A percentile compares a stretch with the other conserved stretches of the same genome.
Evolutionary conservation across 2,329 filamentous ascomycete genomes (phyloP).

Genomic region (Cytospora schulzeri): DNA sequence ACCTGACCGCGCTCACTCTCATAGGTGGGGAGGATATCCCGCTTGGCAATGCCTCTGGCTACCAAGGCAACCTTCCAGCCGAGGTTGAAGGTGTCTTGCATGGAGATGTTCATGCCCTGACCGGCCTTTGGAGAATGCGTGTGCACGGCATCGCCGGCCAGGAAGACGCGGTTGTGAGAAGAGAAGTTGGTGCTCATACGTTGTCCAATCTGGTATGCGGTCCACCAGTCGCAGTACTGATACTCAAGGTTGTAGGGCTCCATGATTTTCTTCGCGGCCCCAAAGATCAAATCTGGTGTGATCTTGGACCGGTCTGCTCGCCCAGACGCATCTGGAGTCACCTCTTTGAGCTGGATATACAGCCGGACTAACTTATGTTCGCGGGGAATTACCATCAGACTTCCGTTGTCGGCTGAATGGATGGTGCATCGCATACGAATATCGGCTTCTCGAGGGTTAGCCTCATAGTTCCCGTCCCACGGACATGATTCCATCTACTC

Average conservation of each 20-base stretch:
- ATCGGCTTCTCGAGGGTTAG: conserved; percentile 47
- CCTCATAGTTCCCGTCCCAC: conserved; percentile 51
- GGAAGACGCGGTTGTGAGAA: conserved; percentile 61
- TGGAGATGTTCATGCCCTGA: conserved; percentile 72
- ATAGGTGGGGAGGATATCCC: conserved; percentile 52
- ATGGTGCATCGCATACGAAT: conserved; percentile 36
- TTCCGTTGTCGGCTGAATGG: conserved; percentile 34
- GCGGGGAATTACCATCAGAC: conserved; percentile 36
- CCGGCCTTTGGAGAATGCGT: conserved; percentile 63
- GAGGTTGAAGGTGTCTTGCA: conserved; percentile 65
- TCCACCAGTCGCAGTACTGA: conserved; percentile 68
- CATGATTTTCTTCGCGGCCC: conserved; percentile 65
- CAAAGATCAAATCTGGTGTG: conserved; percentile 63
- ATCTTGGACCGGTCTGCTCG: conserved; percentile 63
- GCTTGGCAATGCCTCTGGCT: conserved; percentile 46
- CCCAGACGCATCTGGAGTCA: conserved; percentile 46
- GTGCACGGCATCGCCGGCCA: conserved; percentile 68
- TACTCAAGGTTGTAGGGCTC: conserved; percentile 68
- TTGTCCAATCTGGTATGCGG: conserved; percentile 68
- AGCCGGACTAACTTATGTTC: conserved; percentile 58
- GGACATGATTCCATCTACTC: conserved; percentile 41
- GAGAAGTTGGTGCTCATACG: conserved; percentile 62
- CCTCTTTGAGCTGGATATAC: conserved; percentile 64
- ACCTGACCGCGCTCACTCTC: conserved; percentile 57
- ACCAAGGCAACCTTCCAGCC: conserved; percentile 58